These are phyloP conservation scores for Kwoniella sp. DNA, from an alignment of 768 basidiomycete genomes.

Conservation along the genomic window DNA sequence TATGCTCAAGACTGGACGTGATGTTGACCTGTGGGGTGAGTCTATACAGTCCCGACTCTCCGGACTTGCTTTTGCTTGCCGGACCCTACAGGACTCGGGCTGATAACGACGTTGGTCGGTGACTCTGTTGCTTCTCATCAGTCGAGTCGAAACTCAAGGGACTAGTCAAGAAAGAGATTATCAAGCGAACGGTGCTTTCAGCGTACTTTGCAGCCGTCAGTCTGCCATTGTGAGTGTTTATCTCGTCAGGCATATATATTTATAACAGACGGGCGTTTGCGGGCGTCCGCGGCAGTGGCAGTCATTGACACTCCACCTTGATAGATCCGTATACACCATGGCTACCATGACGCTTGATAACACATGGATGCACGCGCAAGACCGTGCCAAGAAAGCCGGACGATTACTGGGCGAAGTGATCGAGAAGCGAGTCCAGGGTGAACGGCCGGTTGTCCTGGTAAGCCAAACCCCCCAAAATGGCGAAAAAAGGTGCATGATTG, in stretches of 20 bases:
- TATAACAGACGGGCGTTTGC: no score
- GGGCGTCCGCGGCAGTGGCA: no score
- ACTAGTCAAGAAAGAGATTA: conserved; percentile 55
- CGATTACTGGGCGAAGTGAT: conserved; percentile 59
- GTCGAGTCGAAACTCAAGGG: conserved; percentile 54
- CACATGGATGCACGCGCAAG: conserved; percentile 55
- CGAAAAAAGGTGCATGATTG: background rate
- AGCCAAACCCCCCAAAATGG: conserved; percentile 11
- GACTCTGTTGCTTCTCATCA: no score
- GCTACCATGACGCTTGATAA: conserved; percentile 54
- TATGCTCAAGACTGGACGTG: conserved; percentile 48
- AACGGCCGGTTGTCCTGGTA: conserved; percentile 58
- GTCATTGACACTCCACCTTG: no score
- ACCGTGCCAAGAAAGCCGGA: conserved; percentile 59
- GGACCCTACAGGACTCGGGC: no score
- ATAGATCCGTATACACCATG: conserved; percentile 52
- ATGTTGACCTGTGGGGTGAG: conserved; percentile 46
- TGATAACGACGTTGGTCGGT: no score
- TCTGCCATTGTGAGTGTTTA: conserved; percentile 48
- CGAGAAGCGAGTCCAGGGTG: conserved; percentile 59
- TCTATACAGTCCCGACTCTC: conserved; percentile 4
- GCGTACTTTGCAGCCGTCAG: conserved; percentile 58
- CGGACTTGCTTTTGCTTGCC: background rate
- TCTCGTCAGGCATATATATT: no score
- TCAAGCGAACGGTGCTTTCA: conserved; percentile 58